A percentile compares a stretch with the other conserved stretches of the same genome.
These are phyloP conservation scores for Sarocladium brachiariae DNA, from an alignment of 2,329 filamentous ascomycete genomes.

Conservation along the genomic window DNA sequence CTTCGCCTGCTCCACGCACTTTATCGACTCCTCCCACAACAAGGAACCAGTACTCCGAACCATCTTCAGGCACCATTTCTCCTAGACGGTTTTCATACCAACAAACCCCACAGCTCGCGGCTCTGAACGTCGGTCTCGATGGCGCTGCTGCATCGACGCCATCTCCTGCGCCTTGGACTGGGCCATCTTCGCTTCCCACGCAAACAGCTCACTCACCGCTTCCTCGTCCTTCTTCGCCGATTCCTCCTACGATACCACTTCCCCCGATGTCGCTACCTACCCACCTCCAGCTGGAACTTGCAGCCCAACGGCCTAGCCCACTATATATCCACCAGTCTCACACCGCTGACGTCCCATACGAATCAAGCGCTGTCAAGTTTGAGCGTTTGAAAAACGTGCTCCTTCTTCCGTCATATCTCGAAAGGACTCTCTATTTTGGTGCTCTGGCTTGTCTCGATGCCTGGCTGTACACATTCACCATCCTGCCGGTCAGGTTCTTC, in stretches of 20 bases:
- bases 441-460: slow-evolving; percentile 87
- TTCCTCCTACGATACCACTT: slow-evolving; percentile 48
- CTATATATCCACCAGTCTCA: slow-evolving; percentile 59
- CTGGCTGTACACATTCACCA: slow-evolving; percentile 95
- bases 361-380: slow-evolving; percentile 87
- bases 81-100: slow-evolving; percentile 46
- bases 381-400: slow-evolving; percentile 88
- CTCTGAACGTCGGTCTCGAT: slow-evolving; percentile 25
- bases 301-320: slow-evolving; percentile 54
- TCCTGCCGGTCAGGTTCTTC: slow-evolving; percentile 80
- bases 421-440: slow-evolving; percentile 81
- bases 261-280: slow-evolving; percentile 62
- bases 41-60: slow-evolving; percentile 26
- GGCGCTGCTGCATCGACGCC: slow-evolving; percentile 12
- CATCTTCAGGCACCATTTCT: slow-evolving; percentile 20
- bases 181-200: slow-evolving; percentile 19
- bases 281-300: slow-evolving; percentile 57
- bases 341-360: slow-evolving; percentile 63
- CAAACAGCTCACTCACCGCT: slow-evolving; percentile 15
- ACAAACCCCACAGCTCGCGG: slow-evolving; percentile 33
- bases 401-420: slow-evolving; percentile 71
- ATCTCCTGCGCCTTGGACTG: slow-evolving; percentile 19
- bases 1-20: slow-evolving; percentile 31
- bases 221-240: slow-evolving; percentile 35
- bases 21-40: slow-evolving; percentile 47